Evolutionary conservation across 139 green algal genomes (phyloP).

Genomic region (Diplosphaera chodatii): DNA sequence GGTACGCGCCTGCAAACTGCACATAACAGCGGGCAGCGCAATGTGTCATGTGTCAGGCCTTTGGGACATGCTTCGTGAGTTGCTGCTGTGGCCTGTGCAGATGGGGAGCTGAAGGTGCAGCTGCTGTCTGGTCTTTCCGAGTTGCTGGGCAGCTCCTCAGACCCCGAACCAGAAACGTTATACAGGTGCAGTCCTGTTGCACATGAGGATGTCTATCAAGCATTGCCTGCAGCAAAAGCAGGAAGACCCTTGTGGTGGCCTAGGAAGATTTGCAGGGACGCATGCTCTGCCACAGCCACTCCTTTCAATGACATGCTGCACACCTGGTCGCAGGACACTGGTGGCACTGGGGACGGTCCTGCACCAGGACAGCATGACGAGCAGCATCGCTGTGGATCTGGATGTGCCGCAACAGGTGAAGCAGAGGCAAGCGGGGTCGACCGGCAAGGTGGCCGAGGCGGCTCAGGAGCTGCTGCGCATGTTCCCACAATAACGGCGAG

Average conservation of each 20-base stretch:
- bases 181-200: too few species aligned
- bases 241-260: neutral
- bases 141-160: conserved; percentile 27
- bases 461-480: conserved; percentile 7
- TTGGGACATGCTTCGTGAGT: too few species aligned
- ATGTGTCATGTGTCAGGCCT: too few species aligned
- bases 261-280: too few species aligned
- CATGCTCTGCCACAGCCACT: too few species aligned
- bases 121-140: conserved; percentile 31
- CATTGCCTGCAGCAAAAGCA: too few species aligned
- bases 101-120: conserved; percentile 37
- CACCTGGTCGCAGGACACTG: conserved; percentile 25
- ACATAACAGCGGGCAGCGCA: too few species aligned
- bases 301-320: too few species aligned
- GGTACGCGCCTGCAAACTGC: neutral
- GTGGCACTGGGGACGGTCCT: conserved; percentile 45
- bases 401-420: conserved; percentile 9
- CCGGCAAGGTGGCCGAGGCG: conserved; percentile 7
- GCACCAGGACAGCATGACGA: conserved; percentile 11
- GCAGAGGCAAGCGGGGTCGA: neutral
- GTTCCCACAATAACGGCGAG: neutral
- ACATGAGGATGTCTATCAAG: too few species aligned
- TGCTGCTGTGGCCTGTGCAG: neutral
- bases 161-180: conserved; percentile 23
- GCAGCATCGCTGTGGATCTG: conserved; percentile 15